Percentiles rank a stretch among this genome's conserved stretches.
phyloP scores from a whole-genome alignment of 192 early-diverging fungal genomes.

The Paraglomus brasilianum region DNA sequence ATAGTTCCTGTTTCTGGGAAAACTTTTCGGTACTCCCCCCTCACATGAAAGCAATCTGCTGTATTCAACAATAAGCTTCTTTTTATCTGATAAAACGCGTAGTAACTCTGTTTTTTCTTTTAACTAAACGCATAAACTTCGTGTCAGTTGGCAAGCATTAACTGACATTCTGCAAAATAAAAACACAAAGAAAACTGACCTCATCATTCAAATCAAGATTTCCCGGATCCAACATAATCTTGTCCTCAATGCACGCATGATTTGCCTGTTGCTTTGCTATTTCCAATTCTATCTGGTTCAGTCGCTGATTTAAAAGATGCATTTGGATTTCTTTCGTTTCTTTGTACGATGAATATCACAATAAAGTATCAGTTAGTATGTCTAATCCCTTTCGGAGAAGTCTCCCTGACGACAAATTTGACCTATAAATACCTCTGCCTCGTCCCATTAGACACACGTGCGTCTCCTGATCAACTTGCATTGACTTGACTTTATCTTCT shows the following conservation, averaged over 20 bases:
- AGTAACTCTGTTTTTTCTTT: conserved; percentile 12
- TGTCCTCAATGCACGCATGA: conserved; percentile 50
- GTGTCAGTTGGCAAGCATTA: background rate
- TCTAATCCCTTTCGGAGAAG: background rate
- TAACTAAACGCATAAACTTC: conserved; percentile 12
- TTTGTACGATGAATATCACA: conserved; percentile 13
- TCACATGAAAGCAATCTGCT: background rate
- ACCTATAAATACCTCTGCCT: conserved; percentile 36
- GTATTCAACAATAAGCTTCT: background rate
- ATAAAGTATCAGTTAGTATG: background rate
- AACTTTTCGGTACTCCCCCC: background rate
- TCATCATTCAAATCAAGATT: conserved; percentile 39
- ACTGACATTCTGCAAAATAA: conserved; percentile 19
- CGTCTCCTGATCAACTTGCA: conserved; percentile 37
- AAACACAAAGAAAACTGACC: conserved; percentile 33
- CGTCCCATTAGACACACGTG: conserved; percentile 45
- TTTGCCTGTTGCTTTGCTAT: conserved; percentile 55
- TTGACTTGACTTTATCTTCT: conserved; percentile 39
- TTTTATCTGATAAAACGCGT: conserved; percentile 2
- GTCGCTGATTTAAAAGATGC: conserved; percentile 48
- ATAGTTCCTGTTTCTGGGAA: background rate
- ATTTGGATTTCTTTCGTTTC: conserved; percentile 60
- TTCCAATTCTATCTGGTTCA: conserved; percentile 54
- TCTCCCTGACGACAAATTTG: conserved; percentile 13
- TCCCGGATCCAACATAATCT: conserved; percentile 43